These are phyloP conservation scores for Crithidia brevicula DNA, from an alignment of 208 protist species.

Conservation along the genomic window DNA sequence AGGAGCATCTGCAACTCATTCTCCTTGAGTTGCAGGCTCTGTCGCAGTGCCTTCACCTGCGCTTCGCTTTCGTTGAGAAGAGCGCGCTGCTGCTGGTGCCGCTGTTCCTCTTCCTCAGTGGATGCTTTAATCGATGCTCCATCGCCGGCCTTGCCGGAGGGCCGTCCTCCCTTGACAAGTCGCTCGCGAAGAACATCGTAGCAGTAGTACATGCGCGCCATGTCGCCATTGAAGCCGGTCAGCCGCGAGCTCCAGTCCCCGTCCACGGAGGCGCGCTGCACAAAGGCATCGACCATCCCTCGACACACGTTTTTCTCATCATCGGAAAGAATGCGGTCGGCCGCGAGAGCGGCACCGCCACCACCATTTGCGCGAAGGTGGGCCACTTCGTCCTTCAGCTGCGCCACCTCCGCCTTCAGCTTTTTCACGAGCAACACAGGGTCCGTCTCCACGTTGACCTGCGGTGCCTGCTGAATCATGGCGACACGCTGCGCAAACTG, in stretches of 20 bases:
- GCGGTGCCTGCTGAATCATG: slow-evolving; percentile 84
- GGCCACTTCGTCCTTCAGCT: slow-evolving; percentile 88
- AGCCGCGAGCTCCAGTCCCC: slow-evolving; percentile 50
- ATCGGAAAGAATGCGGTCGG: slow-evolving; percentile 62
- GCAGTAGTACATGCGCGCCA: slow-evolving; percentile 89
- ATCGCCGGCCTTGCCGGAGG: slow-evolving; percentile 8
- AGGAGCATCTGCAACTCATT: slow-evolving; percentile 93
- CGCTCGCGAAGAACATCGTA: slow-evolving; percentile 81
- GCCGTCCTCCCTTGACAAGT: slow-evolving; percentile 9
- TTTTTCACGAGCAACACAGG: slow-evolving; percentile 86
- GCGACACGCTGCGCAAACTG: slow-evolving; percentile 91
- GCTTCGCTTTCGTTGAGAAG: slow-evolving; percentile 40
- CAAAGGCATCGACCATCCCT: slow-evolving; percentile 67
- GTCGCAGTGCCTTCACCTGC: slow-evolving; percentile 63
- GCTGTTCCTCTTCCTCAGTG: neutral
- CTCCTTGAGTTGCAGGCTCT: slow-evolving; percentile 91
- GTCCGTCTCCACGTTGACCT: slow-evolving; percentile 93
- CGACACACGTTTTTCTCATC: slow-evolving; percentile 79
- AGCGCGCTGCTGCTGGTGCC: slow-evolving; percentile 1
- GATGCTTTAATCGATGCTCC: neutral
- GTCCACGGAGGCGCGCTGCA: slow-evolving; percentile 46
- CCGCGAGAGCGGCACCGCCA: slow-evolving; percentile 27
- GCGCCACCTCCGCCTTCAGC: slow-evolving; percentile 87
- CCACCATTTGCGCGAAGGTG: slow-evolving; percentile 69
- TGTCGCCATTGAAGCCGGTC: slow-evolving; percentile 80